Evolutionary conservation across 108 stramenopile genomes (phyloP).

Genomic region (Skeletonema menzelii): DNA sequence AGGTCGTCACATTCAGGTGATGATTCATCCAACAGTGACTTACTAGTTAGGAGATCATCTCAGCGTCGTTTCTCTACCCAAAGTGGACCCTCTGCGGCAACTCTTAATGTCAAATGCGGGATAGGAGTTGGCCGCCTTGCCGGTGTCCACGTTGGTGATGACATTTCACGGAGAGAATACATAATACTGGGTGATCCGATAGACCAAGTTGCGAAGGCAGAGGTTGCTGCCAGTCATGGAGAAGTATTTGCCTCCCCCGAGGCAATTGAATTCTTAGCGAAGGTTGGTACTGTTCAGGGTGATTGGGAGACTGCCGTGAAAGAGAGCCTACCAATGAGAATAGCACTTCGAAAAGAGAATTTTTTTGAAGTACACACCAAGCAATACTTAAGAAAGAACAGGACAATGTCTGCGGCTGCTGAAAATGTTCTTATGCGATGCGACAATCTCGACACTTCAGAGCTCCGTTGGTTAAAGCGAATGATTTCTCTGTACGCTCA

Average conservation of each 20-base stretch:
- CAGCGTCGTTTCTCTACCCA: neutral
- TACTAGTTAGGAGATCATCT: conserved; percentile 1
- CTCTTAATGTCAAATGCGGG: conserved; percentile 67
- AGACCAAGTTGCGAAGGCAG: conserved; percentile 54
- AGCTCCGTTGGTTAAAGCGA: conserved; percentile 42
- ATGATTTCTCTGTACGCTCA: conserved; percentile 77
- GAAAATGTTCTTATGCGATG: conserved; percentile 20
- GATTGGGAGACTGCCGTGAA: conserved; percentile 8
- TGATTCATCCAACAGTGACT: conserved; percentile 11
- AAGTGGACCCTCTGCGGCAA: conserved; percentile 17
- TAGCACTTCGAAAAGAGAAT: conserved; percentile 16
- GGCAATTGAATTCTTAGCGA: conserved; percentile 13
- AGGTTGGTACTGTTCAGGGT: conserved; percentile 6
- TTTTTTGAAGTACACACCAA: conserved; percentile 21
- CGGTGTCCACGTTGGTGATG: conserved; percentile 59
- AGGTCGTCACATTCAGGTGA: neutral
- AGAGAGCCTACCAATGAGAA: conserved; percentile 15
- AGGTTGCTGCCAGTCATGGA: conserved; percentile 37
- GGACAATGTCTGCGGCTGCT: conserved; percentile 23
- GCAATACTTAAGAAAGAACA: neutral
- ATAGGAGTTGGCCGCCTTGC: conserved; percentile 54
- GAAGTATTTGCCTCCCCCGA: conserved; percentile 54
- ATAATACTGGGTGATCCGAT: conserved; percentile 60
- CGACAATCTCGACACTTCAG: conserved; percentile 43
- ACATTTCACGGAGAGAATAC: conserved; percentile 38